Evolutionary conservation across 768 basidiomycete genomes (phyloP), one percentile per base, ranked within the genome.

Genomic region (Ramaria sp.): DNA sequence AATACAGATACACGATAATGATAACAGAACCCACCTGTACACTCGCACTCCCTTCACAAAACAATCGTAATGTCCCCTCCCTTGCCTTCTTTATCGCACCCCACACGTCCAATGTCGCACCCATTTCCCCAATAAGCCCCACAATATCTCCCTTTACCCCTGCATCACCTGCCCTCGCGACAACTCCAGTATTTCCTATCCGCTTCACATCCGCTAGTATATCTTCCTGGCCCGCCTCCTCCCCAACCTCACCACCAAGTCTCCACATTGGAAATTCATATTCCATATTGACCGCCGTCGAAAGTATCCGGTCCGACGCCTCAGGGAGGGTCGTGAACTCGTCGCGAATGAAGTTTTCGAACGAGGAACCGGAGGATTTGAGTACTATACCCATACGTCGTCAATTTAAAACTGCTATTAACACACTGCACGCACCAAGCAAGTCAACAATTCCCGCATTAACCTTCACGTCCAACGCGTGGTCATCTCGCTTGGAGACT

Each of bases 41-140:
- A 60, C 88, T 90, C 8, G 88, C 91, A 63, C 89, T 92, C 62
- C 94, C 85, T 61, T 98, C 91, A 3, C 92, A 90, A 64, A 97
- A 97, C 1, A 82, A 69, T 56, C 91, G 81, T 36, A 97, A 69
- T 22, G 91, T 94, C 1, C 78, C 73, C 41, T 69, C 67, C 52
- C 82, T 76, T 37, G 82, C 87, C 9, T 64, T 67, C 8, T 69
- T 65, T 22, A 45, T 38, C 16, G 60, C 57, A 42, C 69, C 55
- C 6, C 74, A 73, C 59, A 87, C 80, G 16, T 73, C 71, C 13
- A 81, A 69, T 57, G 78, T 71, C 64, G 71, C 71, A 37, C 69
- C 73, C 57, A 85, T 83, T 2, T 60, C 66, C 34, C 34, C 20
- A 39, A 56, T 53, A 8, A 18, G 24, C 24, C n/a, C 49, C 25